A percentile compares a stretch with the other conserved stretches of the same genome.
These are phyloP conservation scores for Aspergillus novoparasiticus DNA, from an alignment of 2,329 filamentous ascomycete species.

Conservation along the genomic window DNA sequence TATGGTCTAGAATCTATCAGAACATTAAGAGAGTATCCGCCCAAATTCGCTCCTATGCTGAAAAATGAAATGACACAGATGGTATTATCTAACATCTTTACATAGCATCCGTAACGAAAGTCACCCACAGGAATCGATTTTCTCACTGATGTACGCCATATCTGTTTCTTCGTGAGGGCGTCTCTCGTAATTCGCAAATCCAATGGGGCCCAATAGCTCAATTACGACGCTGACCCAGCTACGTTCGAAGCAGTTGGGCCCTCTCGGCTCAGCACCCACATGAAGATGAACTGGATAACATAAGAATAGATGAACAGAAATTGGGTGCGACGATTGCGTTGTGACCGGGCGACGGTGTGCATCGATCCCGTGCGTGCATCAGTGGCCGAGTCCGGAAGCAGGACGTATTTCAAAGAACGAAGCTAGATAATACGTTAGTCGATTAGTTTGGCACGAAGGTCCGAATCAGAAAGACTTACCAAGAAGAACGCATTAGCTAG, in stretches of 20 bases:
- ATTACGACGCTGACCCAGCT: conserved; percentile 17
- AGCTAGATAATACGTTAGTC: conserved; percentile 58
- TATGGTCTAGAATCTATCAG: not conserved
- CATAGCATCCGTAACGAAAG: conserved; percentile 7
- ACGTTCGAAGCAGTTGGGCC: conserved; percentile 39
- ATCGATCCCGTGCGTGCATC: conserved; percentile 63
- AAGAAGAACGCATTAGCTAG: conserved; percentile 93
- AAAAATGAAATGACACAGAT: not conserved
- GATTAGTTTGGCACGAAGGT: not conserved
- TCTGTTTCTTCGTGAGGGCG: conserved; percentile 20
- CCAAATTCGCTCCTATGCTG: not conserved
- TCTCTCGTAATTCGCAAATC: conserved; percentile 25
- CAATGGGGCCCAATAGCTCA: conserved; percentile 5
- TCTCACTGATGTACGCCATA: conserved; percentile 10
- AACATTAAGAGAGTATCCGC: not conserved
- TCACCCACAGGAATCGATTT: not conserved
- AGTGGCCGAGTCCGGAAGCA: conserved; percentile 78
- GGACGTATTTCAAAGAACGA: conserved; percentile 91
- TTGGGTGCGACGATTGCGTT: conserved; percentile 84
- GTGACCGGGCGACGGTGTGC: conserved; percentile 76
- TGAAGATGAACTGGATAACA: conserved; percentile 88
- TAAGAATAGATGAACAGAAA: conserved; percentile 96
- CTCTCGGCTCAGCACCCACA: conserved; percentile 74
- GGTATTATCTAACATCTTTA: conserved; percentile 13
- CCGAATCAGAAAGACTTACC: conserved; percentile 57